A percentile compares a stretch with the other conserved stretches of the same genome.
Evolutionary conservation across 2,329 filamentous ascomycete species (phyloP).

Genomic region (Decorospora gaudefroyi): DNA sequence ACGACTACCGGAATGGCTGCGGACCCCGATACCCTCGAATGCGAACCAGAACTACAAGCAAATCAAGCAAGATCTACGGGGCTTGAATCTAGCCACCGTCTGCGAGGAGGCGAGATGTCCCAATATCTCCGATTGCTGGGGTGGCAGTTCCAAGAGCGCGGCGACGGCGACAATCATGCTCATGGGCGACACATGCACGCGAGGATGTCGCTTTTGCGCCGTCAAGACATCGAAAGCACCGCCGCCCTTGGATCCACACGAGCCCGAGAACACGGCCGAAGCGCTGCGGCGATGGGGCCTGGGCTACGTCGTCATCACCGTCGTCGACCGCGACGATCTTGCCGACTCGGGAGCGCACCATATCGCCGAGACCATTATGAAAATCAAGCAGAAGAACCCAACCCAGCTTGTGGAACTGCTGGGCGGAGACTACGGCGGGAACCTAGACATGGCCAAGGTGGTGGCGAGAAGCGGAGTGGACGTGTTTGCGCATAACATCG

Average conservation of each 20-base stretch:
- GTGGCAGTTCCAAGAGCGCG: slow-evolving; percentile 81
- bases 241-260: slow-evolving; percentile 87
- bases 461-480: slow-evolving; percentile 89
- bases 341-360: slow-evolving; percentile 85
- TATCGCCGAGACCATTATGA: slow-evolving; percentile 90
- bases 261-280: slow-evolving; percentile 96
- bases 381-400: slow-evolving; percentile 77
- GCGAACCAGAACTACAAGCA: slow-evolving; percentile 86
- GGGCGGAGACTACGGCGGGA: slow-evolving; percentile 84
- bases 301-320: slow-evolving; percentile 93
- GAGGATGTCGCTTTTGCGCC: slow-evolving; percentile 94
- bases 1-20: slow-evolving; percentile 89
- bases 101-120: slow-evolving; percentile 97
- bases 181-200: slow-evolving; percentile 97
- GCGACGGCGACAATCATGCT: slow-evolving; percentile 99
- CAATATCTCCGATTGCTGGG: slow-evolving; percentile 98
- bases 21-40: slow-evolving; percentile 87
- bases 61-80: slow-evolving; percentile 90
- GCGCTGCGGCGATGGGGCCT: slow-evolving; percentile 90
- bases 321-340: slow-evolving; percentile 91
- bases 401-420: slow-evolving; percentile 79
- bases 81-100: slow-evolving; percentile 88
- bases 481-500: slow-evolving; percentile 96
- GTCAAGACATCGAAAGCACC: slow-evolving; percentile 83
- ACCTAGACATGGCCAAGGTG: slow-evolving; percentile 82